These are phyloP conservation scores for Sarocladium brachiariae DNA, from an alignment of 2,329 filamentous ascomycete species.

Conservation along the genomic window DNA sequence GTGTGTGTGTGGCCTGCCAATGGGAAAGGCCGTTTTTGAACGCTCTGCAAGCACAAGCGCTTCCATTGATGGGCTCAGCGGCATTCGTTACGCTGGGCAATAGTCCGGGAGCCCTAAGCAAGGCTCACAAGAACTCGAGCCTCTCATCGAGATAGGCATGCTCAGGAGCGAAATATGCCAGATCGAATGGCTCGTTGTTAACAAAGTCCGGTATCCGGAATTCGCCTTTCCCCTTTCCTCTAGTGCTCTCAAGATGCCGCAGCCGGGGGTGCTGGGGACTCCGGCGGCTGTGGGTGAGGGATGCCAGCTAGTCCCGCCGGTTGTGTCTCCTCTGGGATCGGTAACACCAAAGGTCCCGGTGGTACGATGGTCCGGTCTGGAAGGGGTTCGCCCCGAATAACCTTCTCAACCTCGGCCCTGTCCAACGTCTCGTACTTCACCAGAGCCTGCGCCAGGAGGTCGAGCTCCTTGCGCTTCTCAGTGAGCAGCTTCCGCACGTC, in stretches of 20 bases:
- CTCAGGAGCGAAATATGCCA: too few relatives aligned
- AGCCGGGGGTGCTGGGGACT: slow-evolving; percentile 22
- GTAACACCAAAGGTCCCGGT: slow-evolving; percentile 32
- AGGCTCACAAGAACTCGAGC: too few relatives aligned
- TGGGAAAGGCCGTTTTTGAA: too few relatives aligned
- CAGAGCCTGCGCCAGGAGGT: slow-evolving; percentile 79
- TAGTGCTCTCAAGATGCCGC: neutral
- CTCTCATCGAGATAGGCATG: too few relatives aligned
- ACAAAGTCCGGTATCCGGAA: neutral
- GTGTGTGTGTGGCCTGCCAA: too few relatives aligned
- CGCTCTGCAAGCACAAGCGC: too few relatives aligned
- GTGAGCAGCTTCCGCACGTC: slow-evolving; percentile 67
- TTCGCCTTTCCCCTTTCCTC: neutral
- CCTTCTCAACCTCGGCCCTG: slow-evolving; percentile 82
- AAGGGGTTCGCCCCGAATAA: slow-evolving; percentile 80
- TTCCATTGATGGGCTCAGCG: too few relatives aligned
- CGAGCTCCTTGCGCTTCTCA: slow-evolving; percentile 74
- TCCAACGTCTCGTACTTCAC: slow-evolving; percentile 92
- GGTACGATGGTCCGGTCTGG: slow-evolving; percentile 58
- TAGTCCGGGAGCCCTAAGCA: too few relatives aligned
- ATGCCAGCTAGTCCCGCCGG: slow-evolving; percentile 28
- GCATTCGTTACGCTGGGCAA: too few relatives aligned
- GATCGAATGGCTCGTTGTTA: too few relatives aligned
- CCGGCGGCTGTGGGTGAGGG: slow-evolving; percentile 24
- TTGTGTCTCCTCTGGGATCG: slow-evolving; percentile 27